Conservation (phyloP, 495 filamentous ascomycete species). For the Daldinia decipiens region DNA sequence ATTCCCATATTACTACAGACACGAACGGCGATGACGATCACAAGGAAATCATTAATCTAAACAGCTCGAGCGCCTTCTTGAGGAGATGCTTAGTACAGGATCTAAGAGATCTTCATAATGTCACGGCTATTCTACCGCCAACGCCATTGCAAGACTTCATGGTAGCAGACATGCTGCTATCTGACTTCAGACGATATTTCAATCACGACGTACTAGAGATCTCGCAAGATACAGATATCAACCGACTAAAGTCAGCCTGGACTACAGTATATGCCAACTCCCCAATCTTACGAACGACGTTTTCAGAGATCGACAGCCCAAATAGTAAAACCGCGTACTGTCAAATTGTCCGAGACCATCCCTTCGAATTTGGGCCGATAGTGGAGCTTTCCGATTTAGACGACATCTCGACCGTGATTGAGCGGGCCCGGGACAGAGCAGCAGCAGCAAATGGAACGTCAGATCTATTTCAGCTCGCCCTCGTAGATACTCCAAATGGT, state of each 20-base stretch:
- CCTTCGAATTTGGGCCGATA: conserved; percentile 23
- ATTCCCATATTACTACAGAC: neutral
- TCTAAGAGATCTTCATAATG: conserved; percentile 24
- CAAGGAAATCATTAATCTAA: conserved; percentile 3
- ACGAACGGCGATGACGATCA: neutral
- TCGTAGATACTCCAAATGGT: conserved; percentile 48
- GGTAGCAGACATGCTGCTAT: conserved; percentile 76
- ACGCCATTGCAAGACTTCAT: conserved; percentile 87
- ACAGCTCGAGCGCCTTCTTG: conserved; percentile 26
- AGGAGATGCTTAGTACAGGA: conserved; percentile 14
- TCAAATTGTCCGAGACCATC: conserved; percentile 65
- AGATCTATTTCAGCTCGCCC: conserved; percentile 55
- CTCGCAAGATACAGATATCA: conserved; percentile 57
- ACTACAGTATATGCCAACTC: conserved; percentile 62
- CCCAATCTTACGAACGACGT: conserved; percentile 80
- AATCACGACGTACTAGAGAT: conserved; percentile 78
- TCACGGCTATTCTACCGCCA: conserved; percentile 68
- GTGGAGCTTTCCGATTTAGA: conserved; percentile 34
- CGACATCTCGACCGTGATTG: conserved; percentile 43
- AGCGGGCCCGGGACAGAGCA: conserved; percentile 47
- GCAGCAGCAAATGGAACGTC: conserved; percentile 37
- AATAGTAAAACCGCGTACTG: conserved; percentile 66
- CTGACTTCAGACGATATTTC: conserved; percentile 75
- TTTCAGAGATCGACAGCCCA: conserved; percentile 69
- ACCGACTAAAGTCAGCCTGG: conserved; percentile 69